phyloP scores from a whole-genome alignment of 2,329 filamentous ascomycete species.

The Raffaelea ambrosiae region DNA sequence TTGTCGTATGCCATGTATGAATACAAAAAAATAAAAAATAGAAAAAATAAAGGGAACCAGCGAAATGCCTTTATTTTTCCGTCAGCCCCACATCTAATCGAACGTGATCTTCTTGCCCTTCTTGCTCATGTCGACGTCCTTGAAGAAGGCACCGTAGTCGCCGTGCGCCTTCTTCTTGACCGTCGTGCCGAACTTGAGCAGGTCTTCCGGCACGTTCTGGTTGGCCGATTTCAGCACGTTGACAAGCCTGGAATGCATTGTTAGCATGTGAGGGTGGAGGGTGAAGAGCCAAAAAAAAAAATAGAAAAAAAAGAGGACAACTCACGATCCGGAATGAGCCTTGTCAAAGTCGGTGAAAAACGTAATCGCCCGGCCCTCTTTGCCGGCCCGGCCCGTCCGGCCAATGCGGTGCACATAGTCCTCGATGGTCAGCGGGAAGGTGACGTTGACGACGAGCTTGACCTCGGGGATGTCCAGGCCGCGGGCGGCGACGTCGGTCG shows the following conservation, averaged over 20 bases:
- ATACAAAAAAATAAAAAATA: not conserved
- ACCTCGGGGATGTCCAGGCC: constrained; percentile 94
- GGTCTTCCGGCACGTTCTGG: constrained; percentile 79
- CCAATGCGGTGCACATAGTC: constrained; percentile 98
- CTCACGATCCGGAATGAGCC: constrained; percentile 76
- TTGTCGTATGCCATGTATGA: too few relatives aligned
- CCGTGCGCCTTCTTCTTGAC: constrained; percentile 99
- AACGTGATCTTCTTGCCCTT: constrained; percentile 90
- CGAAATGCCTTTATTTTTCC: not conserved
- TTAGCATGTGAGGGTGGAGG: not conserved
- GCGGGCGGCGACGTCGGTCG: constrained; percentile 91
- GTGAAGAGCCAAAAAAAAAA: not conserved
- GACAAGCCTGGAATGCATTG: constrained; percentile 56
- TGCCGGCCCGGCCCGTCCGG: constrained; percentile 86
- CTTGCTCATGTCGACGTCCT: constrained; percentile 76
- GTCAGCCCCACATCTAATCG: constrained; percentile 54
- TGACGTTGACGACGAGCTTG: constrained; percentile 89
- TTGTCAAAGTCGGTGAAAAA: constrained; percentile 96
- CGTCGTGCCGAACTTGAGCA: constrained; percentile 93
- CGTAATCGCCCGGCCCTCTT: constrained; percentile 81
- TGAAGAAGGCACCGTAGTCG: constrained; percentile 92
- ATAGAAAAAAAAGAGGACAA: constrained; percentile 23
- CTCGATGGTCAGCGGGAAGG: constrained; percentile 90
- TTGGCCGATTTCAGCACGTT: constrained; percentile 93
- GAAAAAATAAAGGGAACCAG: not conserved